Base-by-base conservation (phyloP, 2,329 filamentous ascomycete species). In the Clonostachys solani region DNA sequence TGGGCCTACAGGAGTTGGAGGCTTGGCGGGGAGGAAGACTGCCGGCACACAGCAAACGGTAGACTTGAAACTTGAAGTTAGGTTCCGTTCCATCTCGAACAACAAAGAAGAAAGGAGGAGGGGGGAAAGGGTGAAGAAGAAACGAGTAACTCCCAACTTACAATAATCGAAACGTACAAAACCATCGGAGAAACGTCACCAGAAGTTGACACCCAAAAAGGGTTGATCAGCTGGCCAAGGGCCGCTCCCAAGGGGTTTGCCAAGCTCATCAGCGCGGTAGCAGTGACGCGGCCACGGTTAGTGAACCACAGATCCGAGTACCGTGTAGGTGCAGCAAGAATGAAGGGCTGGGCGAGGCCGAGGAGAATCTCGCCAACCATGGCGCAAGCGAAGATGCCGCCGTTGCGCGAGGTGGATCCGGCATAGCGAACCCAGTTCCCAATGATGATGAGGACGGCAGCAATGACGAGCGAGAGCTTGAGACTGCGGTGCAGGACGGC, bases 251-350 rank as follows among this genome's bases (percentile, higher is more conserved):
- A 78, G 0, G 92, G 92, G 64, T 96, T 97, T 5, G 92, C 89
- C 49, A 97, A 69, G 50, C 84, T 92, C 18, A 86, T 85, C 35
- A 96, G 60, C 1, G 92, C 94, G 1, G 92, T 97, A 16, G 92
- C 92, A 46, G 87, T 86, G 12, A 96, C 88, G 47, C 94, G 82
- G 8, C 92, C 92, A 12, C 75, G 72, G 57, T 87, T 84, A 2
- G 89, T 92, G 68, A 97, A 97, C 94, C 94, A 97, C 50, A 96
- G 73, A 62, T 96, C 92, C 47, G 89, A 94, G 67, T 95, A 99
- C 51, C 89, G 77, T 1, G 94, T 92, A 1, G 94, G 92, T 1
- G 92, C 90, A 7, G 87, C 84, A 10, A 97, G 80, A 12, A 95
- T 89, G 64, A 97, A 97, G 0, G 94, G 92, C 62, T 99, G 94